Evolutionary conservation across 2,329 filamentous ascomycete species (phyloP).

Genomic region (Pezicula radicicola): DNA sequence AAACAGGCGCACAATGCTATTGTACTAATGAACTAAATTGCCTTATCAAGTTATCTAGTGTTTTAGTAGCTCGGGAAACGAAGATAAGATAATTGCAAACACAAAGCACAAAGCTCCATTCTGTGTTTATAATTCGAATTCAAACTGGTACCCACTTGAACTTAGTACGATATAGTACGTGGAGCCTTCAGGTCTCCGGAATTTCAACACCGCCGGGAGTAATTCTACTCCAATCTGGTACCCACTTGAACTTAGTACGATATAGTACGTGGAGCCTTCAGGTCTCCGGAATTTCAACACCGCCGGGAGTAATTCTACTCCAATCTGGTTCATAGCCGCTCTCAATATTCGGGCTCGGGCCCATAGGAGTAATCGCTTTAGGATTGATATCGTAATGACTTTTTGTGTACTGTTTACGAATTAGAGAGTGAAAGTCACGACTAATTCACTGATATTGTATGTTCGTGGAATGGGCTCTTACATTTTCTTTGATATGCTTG

Average conservation of each 20-base stretch:
- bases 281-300: constrained; percentile 14
- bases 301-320: constrained; percentile 16
- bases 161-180: too few relatives aligned
- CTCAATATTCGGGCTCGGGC: constrained; percentile 79
- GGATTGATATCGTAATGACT: constrained; percentile 65
- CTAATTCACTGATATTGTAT: neutral
- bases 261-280: too few relatives aligned
- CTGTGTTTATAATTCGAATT: too few relatives aligned
- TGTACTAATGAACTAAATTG: too few relatives aligned
- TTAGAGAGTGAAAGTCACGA: neutral
- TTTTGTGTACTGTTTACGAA: constrained; percentile 79
- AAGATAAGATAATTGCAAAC: too few relatives aligned
- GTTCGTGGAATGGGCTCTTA: constrained; percentile 2
- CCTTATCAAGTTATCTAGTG: too few relatives aligned
- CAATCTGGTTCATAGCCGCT: constrained; percentile 67
- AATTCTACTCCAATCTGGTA: constrained; percentile 8
- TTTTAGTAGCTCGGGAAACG: too few relatives aligned
- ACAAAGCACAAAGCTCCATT: too few relatives aligned
- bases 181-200: constrained; percentile 6
- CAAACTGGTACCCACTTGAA: too few relatives aligned
- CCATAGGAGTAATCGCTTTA: constrained; percentile 74
- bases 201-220: constrained; percentile 14
- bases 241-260: too few relatives aligned
- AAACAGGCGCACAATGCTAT: too few relatives aligned
- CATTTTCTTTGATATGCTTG: constrained; percentile 48